Base-by-base conservation (phyloP, 2,329 filamentous ascomycete genomes). In the Pseudocercospora fijiensis region DNA sequence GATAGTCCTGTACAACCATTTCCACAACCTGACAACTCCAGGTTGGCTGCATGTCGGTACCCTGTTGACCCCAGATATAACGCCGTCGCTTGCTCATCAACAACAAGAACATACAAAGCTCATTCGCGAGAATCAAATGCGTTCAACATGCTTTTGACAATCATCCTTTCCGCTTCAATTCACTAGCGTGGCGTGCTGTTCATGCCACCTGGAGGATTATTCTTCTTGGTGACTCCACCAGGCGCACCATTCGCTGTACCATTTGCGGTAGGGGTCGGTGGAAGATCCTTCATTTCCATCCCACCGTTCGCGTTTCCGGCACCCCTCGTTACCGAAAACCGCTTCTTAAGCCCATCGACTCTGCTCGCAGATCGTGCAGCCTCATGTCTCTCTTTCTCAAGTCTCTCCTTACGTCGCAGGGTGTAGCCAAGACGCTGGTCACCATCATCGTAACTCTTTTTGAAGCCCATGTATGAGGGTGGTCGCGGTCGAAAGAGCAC, bases 401-500 rank as follows among this genome's bases (percentile, higher is more conserved):
- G 57, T 18, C 67, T 27, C n/a, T 67, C 58, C 18, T 62, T 60
- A 16, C 33, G 45, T 7, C 57, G 66, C 49, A 57, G 59, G 8
- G 62, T 67, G 60, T 81, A 78, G 7, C 89, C 90, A 65, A 97
- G 87, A 26, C 95, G 86, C 78, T 96, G 91, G 76, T 98, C 95
- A 6, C 95, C 95, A 66, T 88, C 84, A 67, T 87, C 80, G 71
- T 95, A 94, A 60, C 81, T 80, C 49, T 81, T 81, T 80, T 96
- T 97, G 82, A 98, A 96, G 65, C 86, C 85, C 74, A 97, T 86
- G 76, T 97, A 98, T 0, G 90, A 94, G 7, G 94, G 93, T 20
- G 92, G 88, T 20, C 93, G 85, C 11, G 95, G 93, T 56, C 94
- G 88, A 70, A 88, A 89, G 57, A 98, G 82, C 11, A 97, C 92